phyloP scores from a whole-genome alignment of 2,329 filamentous ascomycete species.

The Rutstroemia sp. region DNA sequence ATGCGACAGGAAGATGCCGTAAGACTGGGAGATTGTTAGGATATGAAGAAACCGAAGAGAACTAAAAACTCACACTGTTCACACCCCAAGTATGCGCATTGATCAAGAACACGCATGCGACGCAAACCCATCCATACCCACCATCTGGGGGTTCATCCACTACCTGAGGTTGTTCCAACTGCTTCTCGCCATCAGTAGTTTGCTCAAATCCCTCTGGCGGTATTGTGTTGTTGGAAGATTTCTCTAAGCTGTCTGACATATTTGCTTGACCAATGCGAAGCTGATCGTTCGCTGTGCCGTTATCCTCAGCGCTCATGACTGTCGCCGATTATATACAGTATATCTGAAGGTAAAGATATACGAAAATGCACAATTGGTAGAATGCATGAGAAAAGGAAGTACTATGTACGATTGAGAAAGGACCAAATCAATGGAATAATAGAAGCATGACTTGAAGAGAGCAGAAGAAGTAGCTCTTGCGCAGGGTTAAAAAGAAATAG shows the following conservation, averaged over 20 bases:
- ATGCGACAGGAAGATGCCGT: constrained; percentile 70
- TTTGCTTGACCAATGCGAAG: not conserved
- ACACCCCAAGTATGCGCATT: constrained; percentile 41
- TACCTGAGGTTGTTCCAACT: not conserved
- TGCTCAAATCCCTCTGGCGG: not conserved
- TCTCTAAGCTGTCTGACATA: not conserved
- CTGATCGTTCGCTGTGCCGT: no score
- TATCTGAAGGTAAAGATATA: no score
- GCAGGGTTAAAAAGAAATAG: no score
- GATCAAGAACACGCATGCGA: constrained; percentile 35
- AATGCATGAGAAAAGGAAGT: no score
- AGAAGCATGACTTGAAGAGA: no score
- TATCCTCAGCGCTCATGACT: not conserved
- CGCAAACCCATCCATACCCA: constrained; percentile 51
- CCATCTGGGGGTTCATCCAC: constrained; percentile 43
- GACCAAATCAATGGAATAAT: no score
- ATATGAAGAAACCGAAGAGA: not conserved
- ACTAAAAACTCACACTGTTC: constrained; percentile 26
- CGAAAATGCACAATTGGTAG: no score
- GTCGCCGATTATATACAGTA: no score
- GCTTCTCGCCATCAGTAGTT: not conserved
- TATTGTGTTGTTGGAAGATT: not conserved
- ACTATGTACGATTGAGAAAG: no score
- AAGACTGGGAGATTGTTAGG: constrained; percentile 35
- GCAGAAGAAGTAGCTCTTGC: no score